These are phyloP conservation scores for Cryptomeria japonica DNA, from an alignment of 75 land plant genomes.

Conservation along the genomic window DNA sequence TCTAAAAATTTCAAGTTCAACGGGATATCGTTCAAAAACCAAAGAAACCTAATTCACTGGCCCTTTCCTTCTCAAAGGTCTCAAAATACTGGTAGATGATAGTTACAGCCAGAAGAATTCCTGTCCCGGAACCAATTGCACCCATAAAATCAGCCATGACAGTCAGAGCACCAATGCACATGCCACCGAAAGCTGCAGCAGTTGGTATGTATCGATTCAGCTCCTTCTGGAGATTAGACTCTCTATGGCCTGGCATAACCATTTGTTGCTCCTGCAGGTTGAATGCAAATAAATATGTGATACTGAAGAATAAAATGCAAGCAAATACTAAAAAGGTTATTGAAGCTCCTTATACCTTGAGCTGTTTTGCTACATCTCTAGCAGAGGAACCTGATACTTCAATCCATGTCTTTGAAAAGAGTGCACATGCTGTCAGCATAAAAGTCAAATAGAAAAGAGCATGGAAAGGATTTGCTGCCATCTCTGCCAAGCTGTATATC, in stretches of 20 bases:
- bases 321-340: not conserved
- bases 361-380: conserved; percentile 58
- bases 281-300: not conserved
- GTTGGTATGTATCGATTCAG: conserved; percentile 84
- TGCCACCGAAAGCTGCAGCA: conserved; percentile 83
- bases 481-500: conserved; percentile 43
- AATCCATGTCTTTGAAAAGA: conserved; percentile 64
- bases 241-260: conserved; percentile 86
- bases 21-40: conserved; percentile 26
- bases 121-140: conserved; percentile 84
- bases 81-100: conserved; percentile 88
- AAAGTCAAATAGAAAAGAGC: conserved; percentile 42
- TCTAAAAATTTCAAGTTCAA: conserved; percentile 3
- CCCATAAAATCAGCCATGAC: conserved; percentile 87
- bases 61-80: conserved; percentile 72
- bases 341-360: conserved; percentile 26
- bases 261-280: conserved; percentile 76
- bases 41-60: conserved; percentile 64
- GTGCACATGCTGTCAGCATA: conserved; percentile 24
- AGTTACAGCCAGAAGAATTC: conserved; percentile 76
- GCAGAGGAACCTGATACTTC: conserved; percentile 69
- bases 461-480: conserved; percentile 59
- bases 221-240: conserved; percentile 76
- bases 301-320: not conserved
- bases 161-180: conserved; percentile 86